Conservation (phyloP, 331 rosid genomes). For the Rhamnella rubrinervis region DNA sequence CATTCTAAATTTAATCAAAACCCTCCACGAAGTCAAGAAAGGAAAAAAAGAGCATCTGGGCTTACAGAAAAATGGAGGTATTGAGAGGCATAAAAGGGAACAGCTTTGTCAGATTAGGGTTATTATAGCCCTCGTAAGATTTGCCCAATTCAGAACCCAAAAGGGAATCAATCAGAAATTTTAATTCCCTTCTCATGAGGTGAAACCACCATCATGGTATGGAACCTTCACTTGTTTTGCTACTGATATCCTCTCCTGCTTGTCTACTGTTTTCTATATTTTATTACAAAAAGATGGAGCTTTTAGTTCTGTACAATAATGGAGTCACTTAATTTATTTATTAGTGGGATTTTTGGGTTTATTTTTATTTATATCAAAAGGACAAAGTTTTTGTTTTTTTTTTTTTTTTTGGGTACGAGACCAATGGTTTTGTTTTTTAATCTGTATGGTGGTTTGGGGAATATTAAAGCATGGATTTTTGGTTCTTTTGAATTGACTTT, state of each 20-base stretch:
- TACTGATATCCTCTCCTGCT: conserved; percentile 7
- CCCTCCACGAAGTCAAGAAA: neutral
- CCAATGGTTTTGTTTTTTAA: neutral
- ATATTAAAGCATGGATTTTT: conserved; percentile 9
- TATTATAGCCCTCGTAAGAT: conserved; percentile 18
- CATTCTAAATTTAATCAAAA: conserved; percentile 1
- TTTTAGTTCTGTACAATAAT: conserved; percentile 1
- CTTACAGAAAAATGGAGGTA: neutral
- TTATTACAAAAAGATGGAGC: neutral
- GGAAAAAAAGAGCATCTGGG: conserved; percentile 10
- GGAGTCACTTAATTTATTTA: neutral
- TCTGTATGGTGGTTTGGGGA: neutral
- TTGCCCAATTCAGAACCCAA: conserved; percentile 28
- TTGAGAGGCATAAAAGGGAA: conserved; percentile 19
- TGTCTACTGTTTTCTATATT: neutral
- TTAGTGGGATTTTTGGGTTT: conserved; percentile 16
- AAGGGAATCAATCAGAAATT: conserved; percentile 32
- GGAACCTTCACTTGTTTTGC: conserved; percentile 35
- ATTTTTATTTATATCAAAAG: conserved; percentile 13
- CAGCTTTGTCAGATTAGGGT: conserved; percentile 42
- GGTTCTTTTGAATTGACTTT: conserved; percentile 5
- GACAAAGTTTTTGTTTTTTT: neutral
- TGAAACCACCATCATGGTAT: conserved; percentile 25
- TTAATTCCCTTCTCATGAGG: conserved; percentile 35
- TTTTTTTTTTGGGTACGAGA: neutral